A percentile compares a stretch with the other conserved stretches of the same genome.
These are phyloP conservation scores for Nectriaceae sp. DNA, from an alignment of 2,329 filamentous ascomycete species.

Conservation along the genomic window DNA sequence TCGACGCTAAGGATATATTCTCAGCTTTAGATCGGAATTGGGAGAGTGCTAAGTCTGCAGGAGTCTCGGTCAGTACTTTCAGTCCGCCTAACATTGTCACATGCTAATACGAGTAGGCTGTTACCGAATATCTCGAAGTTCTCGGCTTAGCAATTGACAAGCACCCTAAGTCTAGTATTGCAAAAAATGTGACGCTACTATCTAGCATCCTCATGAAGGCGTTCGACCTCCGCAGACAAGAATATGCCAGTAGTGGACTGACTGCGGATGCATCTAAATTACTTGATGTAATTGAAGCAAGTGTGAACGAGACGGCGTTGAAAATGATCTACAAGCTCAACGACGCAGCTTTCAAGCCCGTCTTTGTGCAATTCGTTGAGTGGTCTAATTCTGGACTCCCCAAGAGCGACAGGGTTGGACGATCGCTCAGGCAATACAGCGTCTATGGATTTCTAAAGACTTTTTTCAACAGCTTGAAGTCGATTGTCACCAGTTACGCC, in stretches of 20 bases:
- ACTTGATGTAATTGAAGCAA: constrained; percentile 62
- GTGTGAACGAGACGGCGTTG: constrained; percentile 70
- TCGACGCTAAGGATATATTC: constrained; percentile 78
- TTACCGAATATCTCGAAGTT: constrained; percentile 68
- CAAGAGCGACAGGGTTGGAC: constrained; percentile 61
- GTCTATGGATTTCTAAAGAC: constrained; percentile 78
- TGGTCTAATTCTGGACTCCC: constrained; percentile 68
- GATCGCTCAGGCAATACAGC: constrained; percentile 66
- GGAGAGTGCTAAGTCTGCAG: constrained; percentile 61
- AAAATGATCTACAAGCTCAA: constrained; percentile 97
- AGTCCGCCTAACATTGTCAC: background rate
- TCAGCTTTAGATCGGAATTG: constrained; percentile 73
- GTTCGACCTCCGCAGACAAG: constrained; percentile 66
- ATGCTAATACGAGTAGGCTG: constrained; percentile 52
- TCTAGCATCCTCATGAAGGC: constrained; percentile 62
- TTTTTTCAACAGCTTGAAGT: constrained; percentile 87
- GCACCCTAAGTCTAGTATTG: constrained; percentile 76
- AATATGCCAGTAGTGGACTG: constrained; percentile 49
- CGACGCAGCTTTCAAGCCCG: constrained; percentile 87
- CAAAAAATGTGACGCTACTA: constrained; percentile 72
- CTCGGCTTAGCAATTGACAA: constrained; percentile 73
- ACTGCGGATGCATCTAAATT: constrained; percentile 46
- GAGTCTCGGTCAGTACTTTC: constrained; percentile 57
- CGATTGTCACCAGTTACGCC: constrained; percentile 90
- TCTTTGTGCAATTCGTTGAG: constrained; percentile 84